Evolutionary conservation across 1,284 basidiomycete genomes (phyloP).

Genomic region (Puccinia coronata): DNA sequence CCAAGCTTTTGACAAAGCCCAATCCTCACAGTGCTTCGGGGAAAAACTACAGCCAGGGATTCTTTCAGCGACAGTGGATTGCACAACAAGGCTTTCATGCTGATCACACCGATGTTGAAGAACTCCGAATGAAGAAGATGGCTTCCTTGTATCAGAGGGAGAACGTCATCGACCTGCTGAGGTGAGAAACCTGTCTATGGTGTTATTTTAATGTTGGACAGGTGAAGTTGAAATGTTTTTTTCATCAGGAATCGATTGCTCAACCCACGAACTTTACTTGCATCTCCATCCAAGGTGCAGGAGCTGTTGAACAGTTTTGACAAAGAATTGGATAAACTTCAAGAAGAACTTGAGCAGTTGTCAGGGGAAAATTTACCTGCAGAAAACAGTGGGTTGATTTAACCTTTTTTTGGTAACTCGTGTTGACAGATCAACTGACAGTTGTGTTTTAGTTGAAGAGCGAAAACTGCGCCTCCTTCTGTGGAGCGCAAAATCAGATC

Average conservation of each 20-base stretch:
- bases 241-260: background rate
- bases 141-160: background rate
- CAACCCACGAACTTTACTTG: too few species aligned
- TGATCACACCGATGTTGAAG: background rate
- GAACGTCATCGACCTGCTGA: background rate
- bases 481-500: background rate
- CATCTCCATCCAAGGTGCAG: too few species aligned
- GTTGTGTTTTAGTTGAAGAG: background rate
- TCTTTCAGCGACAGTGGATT: background rate
- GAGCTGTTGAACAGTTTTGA: too few species aligned
- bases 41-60: background rate
- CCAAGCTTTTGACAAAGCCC: too few species aligned
- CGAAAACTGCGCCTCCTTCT: background rate
- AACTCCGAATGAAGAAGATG: background rate
- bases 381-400: too few species aligned
- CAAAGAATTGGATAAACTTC: too few species aligned
- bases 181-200: background rate
- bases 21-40: background rate
- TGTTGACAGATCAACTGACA: too few species aligned
- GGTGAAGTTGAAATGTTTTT: too few species aligned
- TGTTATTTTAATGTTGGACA: background rate
- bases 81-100: background rate
- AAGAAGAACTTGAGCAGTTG: too few species aligned
- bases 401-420: background rate
- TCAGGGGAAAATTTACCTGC: too few species aligned